Conservation (phyloP, 805 yeast species). For the Phaffomyces antillensis region DNA sequence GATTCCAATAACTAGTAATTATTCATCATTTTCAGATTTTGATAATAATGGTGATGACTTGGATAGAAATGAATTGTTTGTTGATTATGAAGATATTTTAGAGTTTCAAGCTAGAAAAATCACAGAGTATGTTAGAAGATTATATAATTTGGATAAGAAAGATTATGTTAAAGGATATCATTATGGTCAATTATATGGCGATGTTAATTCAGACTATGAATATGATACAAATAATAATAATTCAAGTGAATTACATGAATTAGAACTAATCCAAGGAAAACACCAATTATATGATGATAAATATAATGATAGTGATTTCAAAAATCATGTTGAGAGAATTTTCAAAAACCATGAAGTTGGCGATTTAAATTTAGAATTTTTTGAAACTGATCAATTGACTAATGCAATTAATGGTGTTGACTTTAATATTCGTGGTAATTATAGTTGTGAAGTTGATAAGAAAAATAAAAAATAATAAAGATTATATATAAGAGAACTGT, state of each 20-base stretch:
- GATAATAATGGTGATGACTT: constrained; percentile 1
- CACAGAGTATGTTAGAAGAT: constrained; percentile 35
- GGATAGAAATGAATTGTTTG: constrained; percentile 15
- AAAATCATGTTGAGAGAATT: too few species aligned
- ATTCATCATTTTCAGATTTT: not conserved
- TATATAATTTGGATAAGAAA: constrained; percentile 27
- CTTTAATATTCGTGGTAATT: too few species aligned
- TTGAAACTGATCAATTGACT: not conserved
- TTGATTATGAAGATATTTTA: constrained; percentile 39
- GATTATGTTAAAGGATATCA: not conserved
- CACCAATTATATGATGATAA: too few species aligned
- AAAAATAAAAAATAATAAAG: too few species aligned
- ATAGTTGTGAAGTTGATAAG: too few species aligned
- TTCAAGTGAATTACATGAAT: too few species aligned
- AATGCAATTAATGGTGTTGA: too few species aligned
- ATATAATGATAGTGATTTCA: too few species aligned
- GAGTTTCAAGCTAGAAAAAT: constrained; percentile 49
- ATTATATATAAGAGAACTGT: too few species aligned
- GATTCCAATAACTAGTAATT: constrained; percentile 20
- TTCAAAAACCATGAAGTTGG: too few species aligned
- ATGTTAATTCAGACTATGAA: not conserved
- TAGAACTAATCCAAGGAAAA: too few species aligned
- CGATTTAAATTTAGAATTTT: not conserved
- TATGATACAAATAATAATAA: too few species aligned
- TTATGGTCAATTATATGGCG: not conserved